Percentiles rank a stretch among this genome's conserved stretches.
These are phyloP conservation scores for Alternaria ethzedia DNA, from an alignment of 2,329 filamentous ascomycete genomes.

Conservation along the genomic window DNA sequence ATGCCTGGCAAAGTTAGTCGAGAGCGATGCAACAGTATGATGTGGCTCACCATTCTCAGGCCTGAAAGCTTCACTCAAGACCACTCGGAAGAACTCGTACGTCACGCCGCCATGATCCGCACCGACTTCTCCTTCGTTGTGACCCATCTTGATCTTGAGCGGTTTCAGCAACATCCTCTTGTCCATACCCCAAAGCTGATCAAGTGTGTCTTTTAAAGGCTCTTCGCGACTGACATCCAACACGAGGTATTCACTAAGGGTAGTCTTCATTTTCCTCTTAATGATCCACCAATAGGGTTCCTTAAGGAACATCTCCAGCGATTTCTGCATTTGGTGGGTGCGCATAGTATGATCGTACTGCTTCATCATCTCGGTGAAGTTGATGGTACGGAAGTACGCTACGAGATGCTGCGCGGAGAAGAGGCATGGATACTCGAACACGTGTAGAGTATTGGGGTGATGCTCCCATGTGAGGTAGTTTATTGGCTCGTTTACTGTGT, in stretches of 20 bases:
- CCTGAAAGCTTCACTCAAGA: conserved; percentile 79
- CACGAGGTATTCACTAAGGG: conserved; percentile 50
- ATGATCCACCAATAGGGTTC: conserved; percentile 34
- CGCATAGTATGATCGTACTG: conserved; percentile 65
- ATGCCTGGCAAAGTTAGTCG: conserved; percentile 56
- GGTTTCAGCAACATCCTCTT: conserved; percentile 82
- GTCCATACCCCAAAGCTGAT: conserved; percentile 89
- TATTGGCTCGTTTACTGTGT: conserved; percentile 73
- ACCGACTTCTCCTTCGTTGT: conserved; percentile 81
- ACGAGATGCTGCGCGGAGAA: conserved; percentile 77
- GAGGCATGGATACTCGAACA: conserved; percentile 81
- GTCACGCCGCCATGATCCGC: conserved; percentile 95
- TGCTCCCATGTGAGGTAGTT: conserved; percentile 70
- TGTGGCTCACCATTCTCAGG: conserved; percentile 69
- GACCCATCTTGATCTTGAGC: conserved; percentile 85
- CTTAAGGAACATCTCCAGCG: conserved; percentile 32
- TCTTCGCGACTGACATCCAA: conserved; percentile 53
- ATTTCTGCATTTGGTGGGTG: conserved; percentile 34
- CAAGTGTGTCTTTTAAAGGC: conserved; percentile 61
- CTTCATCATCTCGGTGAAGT: conserved; percentile 84
- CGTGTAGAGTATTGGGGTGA: conserved; percentile 70
- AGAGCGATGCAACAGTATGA: background rate
- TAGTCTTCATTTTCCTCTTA: conserved; percentile 41
- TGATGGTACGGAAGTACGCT: conserved; percentile 85
- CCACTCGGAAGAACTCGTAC: conserved; percentile 91